Conservation (phyloP, 2,329 filamentous ascomycete genomes). For the Claviceps pazoutovae region DNA sequence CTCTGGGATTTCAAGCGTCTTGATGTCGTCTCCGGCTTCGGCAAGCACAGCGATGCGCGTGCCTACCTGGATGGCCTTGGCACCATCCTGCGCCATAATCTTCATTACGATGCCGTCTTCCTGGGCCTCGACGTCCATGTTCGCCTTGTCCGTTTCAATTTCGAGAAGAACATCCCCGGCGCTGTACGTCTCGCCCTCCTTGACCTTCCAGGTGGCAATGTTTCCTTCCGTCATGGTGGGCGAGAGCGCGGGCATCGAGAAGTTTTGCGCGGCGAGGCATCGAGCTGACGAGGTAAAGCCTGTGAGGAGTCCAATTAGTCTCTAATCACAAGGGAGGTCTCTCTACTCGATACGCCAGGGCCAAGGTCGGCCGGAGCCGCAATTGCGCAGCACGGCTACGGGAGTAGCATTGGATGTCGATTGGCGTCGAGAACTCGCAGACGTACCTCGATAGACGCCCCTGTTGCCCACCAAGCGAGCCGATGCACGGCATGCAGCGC, state of each 20-base stretch:
- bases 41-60: slow-evolving; percentile 70
- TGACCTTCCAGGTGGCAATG: slow-evolving; percentile 72
- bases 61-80: slow-evolving; percentile 66
- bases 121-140: slow-evolving; percentile 89
- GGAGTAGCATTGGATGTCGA: not conserved
- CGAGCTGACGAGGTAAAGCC: slow-evolving; percentile 50
- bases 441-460: slow-evolving; percentile 44
- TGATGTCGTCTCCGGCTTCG: slow-evolving; percentile 67
- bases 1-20: slow-evolving; percentile 57
- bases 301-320: slow-evolving; percentile 17
- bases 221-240: slow-evolving; percentile 92
- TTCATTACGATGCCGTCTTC: slow-evolving; percentile 79
- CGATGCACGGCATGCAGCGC: slow-evolving; percentile 50
- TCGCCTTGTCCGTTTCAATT: slow-evolving; percentile 89
- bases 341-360: no score
- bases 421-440: not conserved
- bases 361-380: no score
- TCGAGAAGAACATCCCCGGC: slow-evolving; percentile 80
- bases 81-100: slow-evolving; percentile 60
- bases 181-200: slow-evolving; percentile 70
- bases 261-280: slow-evolving; percentile 64
- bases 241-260: slow-evolving; percentile 82
- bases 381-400: not conserved
- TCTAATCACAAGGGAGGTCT: no score
- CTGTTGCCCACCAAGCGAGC: slow-evolving; percentile 38